Evolutionary conservation across 2,329 filamentous ascomycete species (phyloP).

Genomic region (Myrmaecium sp.): DNA sequence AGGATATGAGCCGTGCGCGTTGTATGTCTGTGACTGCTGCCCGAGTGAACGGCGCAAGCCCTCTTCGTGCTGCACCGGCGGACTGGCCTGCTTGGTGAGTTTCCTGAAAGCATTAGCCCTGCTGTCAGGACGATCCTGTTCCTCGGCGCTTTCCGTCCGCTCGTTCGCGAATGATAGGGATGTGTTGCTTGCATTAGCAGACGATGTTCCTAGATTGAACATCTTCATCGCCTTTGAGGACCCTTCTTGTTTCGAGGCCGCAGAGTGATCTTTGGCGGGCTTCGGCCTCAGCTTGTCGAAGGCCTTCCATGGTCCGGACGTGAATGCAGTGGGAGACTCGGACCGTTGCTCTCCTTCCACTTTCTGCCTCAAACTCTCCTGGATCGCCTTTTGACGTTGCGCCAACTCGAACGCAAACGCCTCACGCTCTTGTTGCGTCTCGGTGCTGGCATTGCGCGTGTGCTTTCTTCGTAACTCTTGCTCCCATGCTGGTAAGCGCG

Average conservation of each 20-base stretch:
- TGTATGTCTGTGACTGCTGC: conserved; percentile 11
- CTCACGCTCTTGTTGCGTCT: conserved; percentile 40
- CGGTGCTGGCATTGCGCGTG: conserved; percentile 31
- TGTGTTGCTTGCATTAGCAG: conserved; percentile 19
- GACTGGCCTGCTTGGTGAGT: background rate
- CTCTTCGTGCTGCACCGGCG: conserved; percentile 1
- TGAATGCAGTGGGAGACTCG: conserved; percentile 17
- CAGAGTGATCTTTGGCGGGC: conserved; percentile 49
- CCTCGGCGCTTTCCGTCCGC: conserved; percentile 3
- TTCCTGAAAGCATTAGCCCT: background rate
- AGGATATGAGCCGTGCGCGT: conserved; percentile 19
- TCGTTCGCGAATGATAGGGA: conserved; percentile 13
- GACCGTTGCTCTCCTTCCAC: conserved; percentile 42
- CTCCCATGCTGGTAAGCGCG: conserved; percentile 25
- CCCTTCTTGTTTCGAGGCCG: conserved; percentile 34
- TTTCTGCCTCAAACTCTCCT: conserved; percentile 55
- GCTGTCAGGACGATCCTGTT: too few relatives aligned
- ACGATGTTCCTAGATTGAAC: conserved; percentile 35
- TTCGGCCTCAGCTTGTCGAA: conserved; percentile 49
- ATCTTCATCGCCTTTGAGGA: conserved; percentile 43
- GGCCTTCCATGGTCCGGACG: conserved; percentile 32
- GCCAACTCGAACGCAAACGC: conserved; percentile 61
- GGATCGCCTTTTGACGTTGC: conserved; percentile 50
- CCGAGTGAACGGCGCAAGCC: conserved; percentile 17
- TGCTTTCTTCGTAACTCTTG: conserved; percentile 31